These are phyloP conservation scores for Gastrolobium bilobum DNA, from an alignment of 306 rosid genomes.

Conservation along the genomic window DNA sequence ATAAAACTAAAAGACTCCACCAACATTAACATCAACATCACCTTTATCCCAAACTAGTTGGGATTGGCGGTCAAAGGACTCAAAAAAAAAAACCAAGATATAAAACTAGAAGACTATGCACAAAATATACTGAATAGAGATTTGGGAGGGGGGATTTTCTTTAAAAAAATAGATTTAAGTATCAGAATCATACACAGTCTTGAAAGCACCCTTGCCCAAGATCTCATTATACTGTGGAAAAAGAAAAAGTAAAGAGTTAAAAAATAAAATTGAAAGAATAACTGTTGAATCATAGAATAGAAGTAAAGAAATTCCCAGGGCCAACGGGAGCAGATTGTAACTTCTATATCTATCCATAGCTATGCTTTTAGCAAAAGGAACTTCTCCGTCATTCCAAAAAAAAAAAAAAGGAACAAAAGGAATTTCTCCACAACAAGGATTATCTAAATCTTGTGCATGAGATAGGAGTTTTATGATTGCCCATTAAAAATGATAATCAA, in stretches of 20 bases:
- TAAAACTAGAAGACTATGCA: neutral
- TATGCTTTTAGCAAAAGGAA: neutral
- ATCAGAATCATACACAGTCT: slow-evolving; percentile 78
- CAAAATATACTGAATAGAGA: neutral
- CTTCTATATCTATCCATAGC: neutral
- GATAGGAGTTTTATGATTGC: neutral
- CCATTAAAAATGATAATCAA: neutral
- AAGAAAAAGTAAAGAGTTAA: slow-evolving; percentile 12
- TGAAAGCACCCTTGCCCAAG: slow-evolving; percentile 91
- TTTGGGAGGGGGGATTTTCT: no score
- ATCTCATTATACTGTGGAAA: slow-evolving; percentile 74
- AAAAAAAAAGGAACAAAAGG: no score
- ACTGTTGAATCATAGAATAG: slow-evolving; percentile 25
- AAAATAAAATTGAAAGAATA: slow-evolving; percentile 26
- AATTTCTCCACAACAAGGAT: neutral
- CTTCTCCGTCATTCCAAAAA: no score
- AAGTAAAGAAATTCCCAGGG: neutral
- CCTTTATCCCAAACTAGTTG: no score
- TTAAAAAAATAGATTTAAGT: slow-evolving; percentile 22
- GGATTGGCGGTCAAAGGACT: no score
- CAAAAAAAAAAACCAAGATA: no score
- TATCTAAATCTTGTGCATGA: neutral
- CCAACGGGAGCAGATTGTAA: slow-evolving; percentile 9
- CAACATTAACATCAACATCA: no score
- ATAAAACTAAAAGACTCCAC: neutral